Evolutionary conservation across 2,329 filamentous ascomycete genomes (phyloP).

Genomic region (Leptoxyphium fumago): DNA sequence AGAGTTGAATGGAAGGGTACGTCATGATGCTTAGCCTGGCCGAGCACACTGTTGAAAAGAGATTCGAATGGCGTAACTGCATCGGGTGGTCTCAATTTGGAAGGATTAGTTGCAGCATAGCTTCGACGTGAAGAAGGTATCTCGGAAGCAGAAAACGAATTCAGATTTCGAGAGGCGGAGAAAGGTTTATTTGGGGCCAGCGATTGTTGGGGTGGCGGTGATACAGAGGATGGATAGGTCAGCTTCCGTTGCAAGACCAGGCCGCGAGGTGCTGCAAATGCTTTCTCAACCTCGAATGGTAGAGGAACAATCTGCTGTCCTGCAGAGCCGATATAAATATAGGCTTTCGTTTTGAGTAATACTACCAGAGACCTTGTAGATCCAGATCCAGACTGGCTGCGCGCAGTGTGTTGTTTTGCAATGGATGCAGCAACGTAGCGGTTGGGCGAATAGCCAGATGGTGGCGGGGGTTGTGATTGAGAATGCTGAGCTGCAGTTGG

Average conservation of each 20-base stretch:
- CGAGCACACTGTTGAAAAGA: conserved; percentile 14
- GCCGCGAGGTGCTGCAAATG: conserved; percentile 67
- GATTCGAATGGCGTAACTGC: conserved; percentile 12
- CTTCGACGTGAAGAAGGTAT: conserved; percentile 15
- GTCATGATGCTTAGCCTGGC: conserved; percentile 3
- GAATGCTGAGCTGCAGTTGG: not conserved
- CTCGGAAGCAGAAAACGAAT: conserved; percentile 23
- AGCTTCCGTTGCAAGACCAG: conserved; percentile 75
- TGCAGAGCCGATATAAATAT: conserved; percentile 81
- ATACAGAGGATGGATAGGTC: conserved; percentile 29
- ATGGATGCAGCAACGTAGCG: not conserved
- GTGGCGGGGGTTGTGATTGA: not conserved
- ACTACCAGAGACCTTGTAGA: conserved; percentile 56
- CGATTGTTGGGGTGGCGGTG: conserved; percentile 27
- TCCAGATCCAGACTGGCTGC: conserved; percentile 7
- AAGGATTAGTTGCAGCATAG: conserved; percentile 10
- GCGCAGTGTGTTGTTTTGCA: conserved; percentile 5
- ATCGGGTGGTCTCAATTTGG: conserved; percentile 12
- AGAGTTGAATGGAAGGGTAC: conserved; percentile 52
- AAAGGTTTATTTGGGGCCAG: conserved; percentile 70
- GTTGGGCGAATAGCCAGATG: not conserved
- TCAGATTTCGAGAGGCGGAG: conserved; percentile 46
- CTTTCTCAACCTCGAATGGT: conserved; percentile 84
- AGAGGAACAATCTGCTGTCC: conserved; percentile 81
- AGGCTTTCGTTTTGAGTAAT: conserved; percentile 80